Percentiles rank a stretch among this genome's conserved stretches.
Conservation (phyloP, 345 rosid species). For the Firmiana major region DNA sequence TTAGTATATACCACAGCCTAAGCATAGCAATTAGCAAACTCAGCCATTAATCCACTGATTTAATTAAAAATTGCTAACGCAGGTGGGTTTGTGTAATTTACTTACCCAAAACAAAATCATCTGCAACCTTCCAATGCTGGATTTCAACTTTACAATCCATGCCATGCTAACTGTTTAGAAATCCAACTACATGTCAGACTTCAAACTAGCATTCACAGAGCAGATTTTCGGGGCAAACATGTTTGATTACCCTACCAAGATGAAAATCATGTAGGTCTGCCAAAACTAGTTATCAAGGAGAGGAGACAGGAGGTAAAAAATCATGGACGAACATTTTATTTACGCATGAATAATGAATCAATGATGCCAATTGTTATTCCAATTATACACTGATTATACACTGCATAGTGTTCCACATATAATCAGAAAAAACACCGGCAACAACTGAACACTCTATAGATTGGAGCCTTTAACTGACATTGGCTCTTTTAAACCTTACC, state of each 20-base stretch:
- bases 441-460: slow-evolving; percentile 25
- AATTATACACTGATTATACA: slow-evolving; percentile 32
- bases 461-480: slow-evolving; percentile 11
- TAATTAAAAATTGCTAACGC: too few species aligned
- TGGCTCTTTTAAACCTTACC: slow-evolving; percentile 15
- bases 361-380: slow-evolving; percentile 42
- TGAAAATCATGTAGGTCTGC: background rate
- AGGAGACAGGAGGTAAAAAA: slow-evolving; percentile 3
- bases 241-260: background rate
- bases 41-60: too few species aligned
- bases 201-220: background rate
- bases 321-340: slow-evolving; percentile 30
- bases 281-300: background rate
- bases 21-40: too few species aligned
- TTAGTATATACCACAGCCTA: too few species aligned
- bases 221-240: background rate
- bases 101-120: background rate
- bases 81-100: too few species aligned
- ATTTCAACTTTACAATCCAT: background rate
- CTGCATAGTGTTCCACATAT: slow-evolving; percentile 27
- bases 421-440: slow-evolving; percentile 39
- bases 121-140: background rate
- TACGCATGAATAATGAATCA: slow-evolving; percentile 43
- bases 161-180: background rate
- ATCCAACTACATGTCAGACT: background rate